phyloP scores from a whole-genome alignment of 192 early-diverging fungal species.

The Backusella tuberculispora region DNA sequence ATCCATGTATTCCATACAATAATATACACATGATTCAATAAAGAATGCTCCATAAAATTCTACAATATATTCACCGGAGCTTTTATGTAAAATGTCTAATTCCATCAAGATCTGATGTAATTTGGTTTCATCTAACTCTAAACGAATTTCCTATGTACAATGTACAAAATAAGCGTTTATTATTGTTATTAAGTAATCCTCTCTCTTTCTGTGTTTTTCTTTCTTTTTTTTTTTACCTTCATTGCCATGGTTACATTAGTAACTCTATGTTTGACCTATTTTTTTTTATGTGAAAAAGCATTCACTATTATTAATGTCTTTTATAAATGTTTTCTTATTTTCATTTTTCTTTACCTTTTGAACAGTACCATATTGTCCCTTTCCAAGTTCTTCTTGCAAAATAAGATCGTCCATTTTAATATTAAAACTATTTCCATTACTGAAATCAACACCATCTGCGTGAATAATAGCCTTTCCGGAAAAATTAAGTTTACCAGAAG shows the following conservation, averaged over 20 bases:
- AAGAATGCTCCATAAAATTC: conserved; percentile 98
- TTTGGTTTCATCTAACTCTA: conserved; percentile 87
- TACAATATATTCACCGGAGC: conserved; percentile 87
- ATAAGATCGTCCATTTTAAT: conserved; percentile 88
- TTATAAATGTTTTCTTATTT: no score
- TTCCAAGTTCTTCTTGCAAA: conserved; percentile 79
- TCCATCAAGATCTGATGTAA: conserved; percentile 97
- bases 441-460: conserved; percentile 90
- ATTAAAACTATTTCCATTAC: conserved; percentile 82
- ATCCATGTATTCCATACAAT: conserved; percentile 99
- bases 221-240: conserved; percentile 51
- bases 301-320: no score
- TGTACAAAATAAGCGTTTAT: conserved; percentile 2
- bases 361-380: conserved; percentile 94
- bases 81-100: conserved; percentile 90
- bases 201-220: not conserved
- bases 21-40: conserved; percentile 94
- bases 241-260: conserved; percentile 90
- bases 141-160: conserved; percentile 76
- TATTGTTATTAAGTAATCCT: not conserved
- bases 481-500: conserved; percentile 88
- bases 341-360: conserved; percentile 59
- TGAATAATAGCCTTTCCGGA: conserved; percentile 90
- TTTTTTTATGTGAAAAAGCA: not conserved
- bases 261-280: conserved; percentile 72